Percentiles rank a stretch among this genome's conserved stretches.
Conservation (phyloP, 805 yeast species). For the Zygosaccharomyces pseudorouxii region DNA sequence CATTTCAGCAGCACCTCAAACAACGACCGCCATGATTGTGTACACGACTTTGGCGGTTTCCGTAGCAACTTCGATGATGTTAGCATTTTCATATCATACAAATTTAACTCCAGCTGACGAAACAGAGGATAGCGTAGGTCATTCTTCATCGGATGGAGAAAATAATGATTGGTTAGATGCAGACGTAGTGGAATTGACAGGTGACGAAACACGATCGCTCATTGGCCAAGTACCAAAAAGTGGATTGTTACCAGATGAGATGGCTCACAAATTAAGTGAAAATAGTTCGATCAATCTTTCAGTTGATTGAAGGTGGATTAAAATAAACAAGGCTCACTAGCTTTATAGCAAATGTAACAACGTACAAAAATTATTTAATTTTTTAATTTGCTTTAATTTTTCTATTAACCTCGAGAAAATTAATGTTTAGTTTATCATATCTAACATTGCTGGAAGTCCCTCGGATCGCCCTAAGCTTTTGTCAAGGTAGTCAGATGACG, state of each 20-base stretch:
- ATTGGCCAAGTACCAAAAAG: conserved; percentile 8
- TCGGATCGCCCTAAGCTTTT: neutral
- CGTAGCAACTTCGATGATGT: conserved; percentile 9
- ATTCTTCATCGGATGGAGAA: conserved; percentile 6
- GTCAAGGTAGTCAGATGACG: neutral
- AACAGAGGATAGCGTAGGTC: neutral
- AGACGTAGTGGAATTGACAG: conserved; percentile 8
- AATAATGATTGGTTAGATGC: conserved; percentile 9
- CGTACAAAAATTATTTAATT: neutral
- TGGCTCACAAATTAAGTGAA: conserved; percentile 4
- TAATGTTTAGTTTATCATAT: conserved; percentile 2
- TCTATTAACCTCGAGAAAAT: neutral
- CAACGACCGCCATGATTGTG: conserved; percentile 5
- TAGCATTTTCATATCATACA: conserved; percentile 8
- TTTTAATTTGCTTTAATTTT: neutral
- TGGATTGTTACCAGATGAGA: conserved; percentile 2
- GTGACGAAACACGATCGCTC: conserved; percentile 8
- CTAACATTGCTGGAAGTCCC: neutral
- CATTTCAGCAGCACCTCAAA: conserved; percentile 15
- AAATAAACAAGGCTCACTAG: neutral
- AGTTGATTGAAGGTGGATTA: neutral
- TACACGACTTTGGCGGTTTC: conserved; percentile 7
- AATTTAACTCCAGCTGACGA: conserved; percentile 1
- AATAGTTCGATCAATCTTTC: neutral
- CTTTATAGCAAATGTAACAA: neutral